Evolutionary conservation across 352 stramenopile genomes (phyloP).

Genomic region (Phytophthora podocarpi): DNA sequence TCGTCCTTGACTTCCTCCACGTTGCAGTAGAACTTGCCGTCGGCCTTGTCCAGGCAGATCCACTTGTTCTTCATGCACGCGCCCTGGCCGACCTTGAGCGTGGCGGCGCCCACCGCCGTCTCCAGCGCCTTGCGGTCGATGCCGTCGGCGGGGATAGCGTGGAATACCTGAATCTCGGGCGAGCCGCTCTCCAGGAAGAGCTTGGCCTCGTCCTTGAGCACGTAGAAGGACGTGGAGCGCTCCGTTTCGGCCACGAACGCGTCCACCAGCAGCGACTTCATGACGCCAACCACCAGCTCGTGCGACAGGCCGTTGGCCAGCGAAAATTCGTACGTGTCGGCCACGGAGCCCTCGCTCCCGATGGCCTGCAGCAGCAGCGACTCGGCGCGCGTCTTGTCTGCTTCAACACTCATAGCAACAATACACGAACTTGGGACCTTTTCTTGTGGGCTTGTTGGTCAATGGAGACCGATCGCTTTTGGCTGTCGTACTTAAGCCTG

Average conservation of each 20-base stretch:
- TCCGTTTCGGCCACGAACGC: conserved; percentile 89
- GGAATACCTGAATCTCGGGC: conserved; percentile 86
- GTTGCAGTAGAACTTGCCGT: conserved; percentile 88
- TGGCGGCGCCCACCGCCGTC: conserved; percentile 76
- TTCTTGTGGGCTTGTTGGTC: conserved; percentile 23
- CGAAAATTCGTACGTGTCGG: conserved; percentile 90
- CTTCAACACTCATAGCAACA: conserved; percentile 55
- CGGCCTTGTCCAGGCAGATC: conserved; percentile 93
- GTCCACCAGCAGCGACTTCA: conserved; percentile 96
- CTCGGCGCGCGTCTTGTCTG: conserved; percentile 79
- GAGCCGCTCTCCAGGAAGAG: conserved; percentile 72
- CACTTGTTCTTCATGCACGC: conserved; percentile 99
- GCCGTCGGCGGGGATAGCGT: conserved; percentile 73
- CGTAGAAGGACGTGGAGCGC: conserved; percentile 90
- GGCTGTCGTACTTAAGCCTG: neutral
- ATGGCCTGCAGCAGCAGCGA: conserved; percentile 70
- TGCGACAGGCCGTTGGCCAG: conserved; percentile 85
- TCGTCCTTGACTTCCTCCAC: conserved; percentile 70
- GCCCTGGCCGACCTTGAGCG: conserved; percentile 95
- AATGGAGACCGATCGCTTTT: conserved; percentile 14
- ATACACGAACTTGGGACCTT: neutral
- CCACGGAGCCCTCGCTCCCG: conserved; percentile 41
- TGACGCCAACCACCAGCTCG: conserved; percentile 92
- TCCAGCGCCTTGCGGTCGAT: conserved; percentile 86
- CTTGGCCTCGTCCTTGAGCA: conserved; percentile 92